Conservation (phyloP, 2,329 filamentous ascomycete species). For the Hypomyces perniciosus region DNA sequence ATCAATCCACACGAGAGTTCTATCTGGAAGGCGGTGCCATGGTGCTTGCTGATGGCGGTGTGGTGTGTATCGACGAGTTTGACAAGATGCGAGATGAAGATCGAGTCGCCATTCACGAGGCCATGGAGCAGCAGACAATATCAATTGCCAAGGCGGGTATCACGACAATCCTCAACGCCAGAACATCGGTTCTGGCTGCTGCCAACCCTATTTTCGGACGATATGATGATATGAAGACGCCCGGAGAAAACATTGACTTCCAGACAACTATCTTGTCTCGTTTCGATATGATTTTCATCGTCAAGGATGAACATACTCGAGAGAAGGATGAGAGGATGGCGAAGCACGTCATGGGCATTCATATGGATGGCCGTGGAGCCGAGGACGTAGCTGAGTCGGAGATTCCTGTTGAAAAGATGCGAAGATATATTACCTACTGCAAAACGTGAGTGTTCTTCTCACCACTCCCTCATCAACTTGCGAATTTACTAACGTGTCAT, state of each 20-base stretch:
- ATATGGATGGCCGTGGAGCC: slow-evolving; percentile 81
- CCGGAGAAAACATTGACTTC: slow-evolving; percentile 98
- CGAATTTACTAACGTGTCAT: slow-evolving; percentile 1
- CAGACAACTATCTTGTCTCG: slow-evolving; percentile 96
- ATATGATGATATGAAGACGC: slow-evolving; percentile 96
- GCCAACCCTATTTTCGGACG: slow-evolving; percentile 97
- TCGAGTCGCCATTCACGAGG: slow-evolving; percentile 95
- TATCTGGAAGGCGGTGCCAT: slow-evolving; percentile 97
- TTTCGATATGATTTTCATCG: slow-evolving; percentile 99
- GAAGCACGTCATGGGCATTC: slow-evolving; percentile 93
- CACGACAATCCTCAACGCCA: slow-evolving; percentile 92
- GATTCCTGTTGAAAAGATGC: slow-evolving; percentile 94
- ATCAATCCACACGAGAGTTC: slow-evolving; percentile 87
- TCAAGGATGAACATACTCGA: slow-evolving; percentile 88
- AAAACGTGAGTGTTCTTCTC: slow-evolving; percentile 63
- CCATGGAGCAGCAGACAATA: slow-evolving; percentile 99
- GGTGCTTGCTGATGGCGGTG: slow-evolving; percentile 93
- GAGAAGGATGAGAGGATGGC: slow-evolving; percentile 89
- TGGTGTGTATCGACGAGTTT: slow-evolving; percentile 98
- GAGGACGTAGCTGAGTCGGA: slow-evolving; percentile 83
- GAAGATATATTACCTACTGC: slow-evolving; percentile 94
- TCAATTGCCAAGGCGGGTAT: slow-evolving; percentile 98
- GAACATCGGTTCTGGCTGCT: slow-evolving; percentile 90
- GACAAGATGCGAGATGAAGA: slow-evolving; percentile 99
- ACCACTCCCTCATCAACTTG: background rate